Percentiles rank a stretch among this genome's conserved stretches.
phyloP scores from a whole-genome alignment of 306 rosid genomes.

The Styphnolobium japonicum region DNA sequence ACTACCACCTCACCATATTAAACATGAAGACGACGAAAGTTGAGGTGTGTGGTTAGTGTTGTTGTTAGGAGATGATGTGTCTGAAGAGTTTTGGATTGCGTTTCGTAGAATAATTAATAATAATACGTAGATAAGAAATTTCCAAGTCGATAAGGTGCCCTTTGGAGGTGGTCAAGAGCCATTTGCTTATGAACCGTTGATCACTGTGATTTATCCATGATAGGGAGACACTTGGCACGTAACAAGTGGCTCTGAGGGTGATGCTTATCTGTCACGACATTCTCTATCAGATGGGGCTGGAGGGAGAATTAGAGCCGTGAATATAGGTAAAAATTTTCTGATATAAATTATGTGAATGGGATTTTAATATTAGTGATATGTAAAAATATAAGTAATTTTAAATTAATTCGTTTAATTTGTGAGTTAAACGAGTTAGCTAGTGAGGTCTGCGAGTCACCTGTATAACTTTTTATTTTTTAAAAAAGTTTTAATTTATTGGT shows the following conservation, averaged over 20 bases:
- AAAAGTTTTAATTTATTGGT: too few species aligned
- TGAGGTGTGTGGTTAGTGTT: background rate
- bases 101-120: background rate
- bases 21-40: background rate
- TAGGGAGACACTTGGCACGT: background rate
- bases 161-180: constrained; percentile 7
- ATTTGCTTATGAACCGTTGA: background rate
- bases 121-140: background rate
- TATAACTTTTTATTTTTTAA: too few species aligned
- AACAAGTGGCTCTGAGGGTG: background rate
- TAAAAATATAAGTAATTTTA: too few species aligned
- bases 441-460: too few species aligned
- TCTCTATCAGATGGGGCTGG: background rate
- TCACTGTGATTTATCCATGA: background rate
- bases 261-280: background rate
- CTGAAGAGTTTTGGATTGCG: background rate
- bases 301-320: background rate
- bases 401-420: too few species aligned
- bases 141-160: background rate
- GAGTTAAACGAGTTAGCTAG: too few species aligned
- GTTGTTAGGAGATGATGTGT: background rate
- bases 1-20: background rate
- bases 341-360: too few species aligned
- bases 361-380: too few species aligned
- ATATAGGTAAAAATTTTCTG: too few species aligned